Conservation (phyloP, 139 green algal species). For the Picochlorum sp. region DNA sequence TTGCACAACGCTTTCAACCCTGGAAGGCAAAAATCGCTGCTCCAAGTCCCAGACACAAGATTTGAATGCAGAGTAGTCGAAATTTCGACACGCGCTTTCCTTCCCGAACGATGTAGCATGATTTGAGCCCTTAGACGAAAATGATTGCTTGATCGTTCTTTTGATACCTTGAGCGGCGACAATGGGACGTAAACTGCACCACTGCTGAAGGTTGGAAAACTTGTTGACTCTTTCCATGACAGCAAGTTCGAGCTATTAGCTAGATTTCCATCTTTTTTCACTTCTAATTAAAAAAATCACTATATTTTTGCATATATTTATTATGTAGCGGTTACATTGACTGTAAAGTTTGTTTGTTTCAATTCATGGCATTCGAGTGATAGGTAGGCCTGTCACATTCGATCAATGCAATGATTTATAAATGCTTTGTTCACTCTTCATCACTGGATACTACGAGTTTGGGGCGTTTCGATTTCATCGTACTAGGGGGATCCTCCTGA, state of each 20-base stretch:
- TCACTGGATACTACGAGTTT: neutral
- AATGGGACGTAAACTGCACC: too few species aligned
- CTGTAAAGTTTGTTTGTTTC: too few species aligned
- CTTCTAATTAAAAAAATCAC: too few species aligned
- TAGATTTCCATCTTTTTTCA: too few species aligned
- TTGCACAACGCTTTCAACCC: conserved; percentile 48
- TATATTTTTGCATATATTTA: too few species aligned
- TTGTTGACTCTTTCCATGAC: neutral
- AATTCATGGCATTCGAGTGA: too few species aligned
- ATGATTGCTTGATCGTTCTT: too few species aligned
- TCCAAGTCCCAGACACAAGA: conserved; percentile 41
- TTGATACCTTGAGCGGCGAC: neutral
- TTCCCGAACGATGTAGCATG: too few species aligned
- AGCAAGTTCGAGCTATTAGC: neutral
- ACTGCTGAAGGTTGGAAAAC: neutral
- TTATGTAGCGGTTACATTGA: too few species aligned
- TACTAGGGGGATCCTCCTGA: neutral
- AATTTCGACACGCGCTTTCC: conserved; percentile 7
- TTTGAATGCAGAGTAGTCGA: conserved; percentile 55
- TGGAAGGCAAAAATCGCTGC: neutral
- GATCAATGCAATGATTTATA: too few species aligned
- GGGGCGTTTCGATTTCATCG: neutral
- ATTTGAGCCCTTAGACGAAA: too few species aligned
- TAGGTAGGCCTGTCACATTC: too few species aligned
- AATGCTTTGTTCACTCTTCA: neutral